Base-by-base conservation (phyloP, 768 basidiomycete genomes). In the Pleurotus tuoliensis region DNA sequence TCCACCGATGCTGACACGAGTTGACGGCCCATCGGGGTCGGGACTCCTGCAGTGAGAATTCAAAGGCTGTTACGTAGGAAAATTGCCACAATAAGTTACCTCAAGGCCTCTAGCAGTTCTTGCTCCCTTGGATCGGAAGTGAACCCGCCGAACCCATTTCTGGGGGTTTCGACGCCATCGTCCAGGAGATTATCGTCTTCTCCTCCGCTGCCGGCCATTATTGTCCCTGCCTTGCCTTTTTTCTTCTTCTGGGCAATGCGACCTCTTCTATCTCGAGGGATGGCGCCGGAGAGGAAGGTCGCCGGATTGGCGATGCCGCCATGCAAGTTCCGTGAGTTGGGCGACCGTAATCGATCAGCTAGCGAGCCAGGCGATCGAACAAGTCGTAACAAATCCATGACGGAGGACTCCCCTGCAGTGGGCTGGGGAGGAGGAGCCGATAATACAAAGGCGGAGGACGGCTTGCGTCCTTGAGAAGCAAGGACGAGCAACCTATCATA, bases 241-340 rank as follows among this genome's bases (percentile, higher is more conserved):
- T 59, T 65, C 41, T 67, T 74, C 62, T 83, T 82, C 58, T 78
- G 76, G 16, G 83, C 88, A 56, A 92, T 85, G 18, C 90, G 81
- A 9, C 91, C 91, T 37, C 91, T 77, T 20, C 91, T 76, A 67
- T 93, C 92, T 51, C 91, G 80, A 20, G 92, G 91, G 9, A 81
- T 72, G 5, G 84, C 87, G 2, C 83, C 87, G 4, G 86, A 84
- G 22, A 91, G 72, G 72, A 92, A 92, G 45, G 81, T 87, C 57
- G 45, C 64, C 61, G 56, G 66, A 50, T 18, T 71, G 59, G 16
- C 69, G 22, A 40, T n/a, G 39, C 18, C 34, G 13, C 46, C 46
- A 20, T 41, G 48, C 27, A 67, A 60, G 11, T 66, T 66, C 1
- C 63, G 62, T 59, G 63, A 62, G 45, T 56, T 63, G 39, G 66